Evolutionary conservation across 1,284 basidiomycete genomes (phyloP), one percentile per base, ranked within the genome.

Genomic region (Sanghuangporus weigelae): DNA sequence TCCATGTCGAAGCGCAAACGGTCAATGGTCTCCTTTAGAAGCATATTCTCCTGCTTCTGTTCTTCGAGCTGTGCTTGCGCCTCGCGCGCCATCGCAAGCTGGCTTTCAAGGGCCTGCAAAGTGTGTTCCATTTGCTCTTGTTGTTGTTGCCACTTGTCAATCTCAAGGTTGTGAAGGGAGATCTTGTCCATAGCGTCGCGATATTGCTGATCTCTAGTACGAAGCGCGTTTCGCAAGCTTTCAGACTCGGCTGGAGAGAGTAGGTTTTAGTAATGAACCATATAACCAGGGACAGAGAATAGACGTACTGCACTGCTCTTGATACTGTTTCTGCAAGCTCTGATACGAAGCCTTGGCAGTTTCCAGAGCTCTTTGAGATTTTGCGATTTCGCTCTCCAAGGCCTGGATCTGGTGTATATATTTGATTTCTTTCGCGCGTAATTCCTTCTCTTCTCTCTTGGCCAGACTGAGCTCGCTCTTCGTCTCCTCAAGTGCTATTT

Each of bases 1-100:
- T 96, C 94, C 80, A 96, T 86, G 69, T 96, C 94, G 68, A 88
- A 94, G 39, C 91, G 81, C 82, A 96, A 86, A 39, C 93, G 83
- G 72, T 96, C 93, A 68, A 96, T 96, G 0, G 94, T 96, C 78
- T 96, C 94, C 72, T 95, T 95, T 66, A 96, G 80, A 72, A 92
- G 77, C 67, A 95, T 72, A 70, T 96, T 96, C 79, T 96, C 93
- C 70, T 93, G 90, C 76, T 95, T 95, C 77, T 96, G 93, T 68
- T 89, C 89, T 63, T 95, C 92, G 40, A 96, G 81, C 64, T 86
- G 82, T 0, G 78, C 79, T 61, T 91, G 86, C 0, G 89, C 86
- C 66, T 86, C 82, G 54, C 89, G 84, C 1, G 92, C 90, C 19
- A 83, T 69, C 1, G 71, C 72, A 2, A 96, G 79, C 65, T 95